Percentiles rank a stretch among this genome's conserved stretches.
These are phyloP conservation scores for Arbutus unedo DNA, from an alignment of 148 eudicot species.

Conservation along the genomic window DNA sequence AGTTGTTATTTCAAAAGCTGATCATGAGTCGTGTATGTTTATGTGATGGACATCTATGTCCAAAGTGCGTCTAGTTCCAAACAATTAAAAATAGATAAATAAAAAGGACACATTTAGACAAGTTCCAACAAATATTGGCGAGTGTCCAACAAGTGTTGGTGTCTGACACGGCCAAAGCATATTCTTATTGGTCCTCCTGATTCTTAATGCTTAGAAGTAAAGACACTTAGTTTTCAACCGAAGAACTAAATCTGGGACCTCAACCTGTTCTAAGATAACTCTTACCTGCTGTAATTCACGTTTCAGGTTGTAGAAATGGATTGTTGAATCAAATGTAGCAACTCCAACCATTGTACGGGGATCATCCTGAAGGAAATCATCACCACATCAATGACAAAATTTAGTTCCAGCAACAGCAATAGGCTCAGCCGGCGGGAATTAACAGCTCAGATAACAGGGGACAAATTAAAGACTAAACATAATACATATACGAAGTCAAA, in stretches of 20 bases:
- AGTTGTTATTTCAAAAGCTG: neutral
- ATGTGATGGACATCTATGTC: neutral
- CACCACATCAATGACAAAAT: constrained; percentile 9
- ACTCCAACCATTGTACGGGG: constrained; percentile 93
- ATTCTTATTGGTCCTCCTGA: neutral
- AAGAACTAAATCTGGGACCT: neutral
- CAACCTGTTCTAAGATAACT: neutral
- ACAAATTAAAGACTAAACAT: neutral
- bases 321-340: constrained; percentile 93
- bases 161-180: neutral
- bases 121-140: neutral
- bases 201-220: neutral
- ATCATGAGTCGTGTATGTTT: neutral
- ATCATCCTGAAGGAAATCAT: constrained; percentile 66
- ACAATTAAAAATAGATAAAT: neutral
- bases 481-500: neutral
- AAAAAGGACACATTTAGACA: neutral
- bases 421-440: neutral
- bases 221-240: neutral
- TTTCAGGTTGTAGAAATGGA: constrained; percentile 94
- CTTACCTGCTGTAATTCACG: constrained; percentile 93
- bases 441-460: neutral
- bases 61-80: neutral
- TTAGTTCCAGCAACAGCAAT: neutral
- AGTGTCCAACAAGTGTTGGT: neutral